Percentiles rank a stretch among this genome's conserved stretches.
Conservation (phyloP, 371 early-diverging fungal genomes). For the Mortierella sp. region DNA sequence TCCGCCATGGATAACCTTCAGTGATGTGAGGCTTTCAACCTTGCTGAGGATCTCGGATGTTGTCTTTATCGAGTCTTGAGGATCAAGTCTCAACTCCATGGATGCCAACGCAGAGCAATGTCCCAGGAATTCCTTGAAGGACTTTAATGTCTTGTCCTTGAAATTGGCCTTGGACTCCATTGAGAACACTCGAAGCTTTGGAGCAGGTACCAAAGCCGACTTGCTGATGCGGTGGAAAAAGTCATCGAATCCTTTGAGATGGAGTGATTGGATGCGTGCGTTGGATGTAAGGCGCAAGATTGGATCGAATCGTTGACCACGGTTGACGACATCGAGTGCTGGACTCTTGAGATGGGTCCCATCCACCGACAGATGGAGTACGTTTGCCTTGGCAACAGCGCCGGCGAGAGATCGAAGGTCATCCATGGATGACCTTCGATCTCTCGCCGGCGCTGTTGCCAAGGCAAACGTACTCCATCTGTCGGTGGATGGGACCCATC, state of each 20-base stretch:
- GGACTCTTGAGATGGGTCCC: neutral
- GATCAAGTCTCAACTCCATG: too few species aligned
- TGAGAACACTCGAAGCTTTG: neutral
- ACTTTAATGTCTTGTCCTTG: too few species aligned
- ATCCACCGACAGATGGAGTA: neutral
- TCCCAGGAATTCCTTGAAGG: too few species aligned
- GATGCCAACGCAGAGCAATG: too few species aligned
- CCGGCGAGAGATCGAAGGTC: slow-evolving; percentile 9
- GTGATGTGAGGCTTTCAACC: too few species aligned
- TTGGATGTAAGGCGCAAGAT: slow-evolving; percentile 5
- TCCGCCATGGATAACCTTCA: too few species aligned
- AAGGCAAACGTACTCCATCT: slow-evolving; percentile 1
- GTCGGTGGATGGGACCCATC: neutral
- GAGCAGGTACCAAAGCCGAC: neutral
- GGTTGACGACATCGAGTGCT: slow-evolving; percentile 3
- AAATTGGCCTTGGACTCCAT: too few species aligned
- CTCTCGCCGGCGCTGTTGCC: neutral
- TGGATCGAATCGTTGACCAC: slow-evolving; percentile 7
- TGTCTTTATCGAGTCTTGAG: too few species aligned
- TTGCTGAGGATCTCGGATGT: too few species aligned
- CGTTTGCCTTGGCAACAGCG: neutral
- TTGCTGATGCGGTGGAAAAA: slow-evolving; percentile 15
- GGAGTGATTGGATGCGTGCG: slow-evolving; percentile 3
- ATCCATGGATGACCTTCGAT: slow-evolving; percentile 15
- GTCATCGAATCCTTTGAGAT: slow-evolving; percentile 2